These are phyloP conservation scores for Mortierella sp. DNA, from an alignment of 371 early-diverging fungal species.

Conservation along the genomic window DNA sequence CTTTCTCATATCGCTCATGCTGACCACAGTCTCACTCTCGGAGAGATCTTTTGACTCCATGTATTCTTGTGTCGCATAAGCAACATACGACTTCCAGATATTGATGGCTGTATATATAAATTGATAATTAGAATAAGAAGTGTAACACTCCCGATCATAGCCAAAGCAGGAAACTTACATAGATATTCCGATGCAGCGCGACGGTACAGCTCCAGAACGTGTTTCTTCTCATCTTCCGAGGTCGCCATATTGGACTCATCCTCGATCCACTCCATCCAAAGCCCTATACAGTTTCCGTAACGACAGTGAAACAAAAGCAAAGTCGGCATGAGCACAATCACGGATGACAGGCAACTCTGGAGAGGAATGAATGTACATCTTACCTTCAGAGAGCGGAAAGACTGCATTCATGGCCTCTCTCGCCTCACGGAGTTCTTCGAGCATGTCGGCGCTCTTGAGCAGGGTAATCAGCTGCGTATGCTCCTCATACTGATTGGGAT, in stretches of 20 bases:
- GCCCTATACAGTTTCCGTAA: conserved; percentile 28
- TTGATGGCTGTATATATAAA: conserved; percentile 27
- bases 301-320: neutral
- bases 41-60: conserved; percentile 19
- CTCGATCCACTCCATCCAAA: conserved; percentile 49
- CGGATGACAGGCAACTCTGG: no score
- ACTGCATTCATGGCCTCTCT: conserved; percentile 31
- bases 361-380: no score
- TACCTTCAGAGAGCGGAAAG: conserved; percentile 47
- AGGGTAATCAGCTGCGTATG: conserved; percentile 37
- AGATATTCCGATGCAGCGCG: conserved; percentile 41
- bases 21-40: conserved; percentile 19
- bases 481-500: conserved; percentile 37
- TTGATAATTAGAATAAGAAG: neutral
- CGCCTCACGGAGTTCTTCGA: conserved; percentile 39
- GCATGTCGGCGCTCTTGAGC: conserved; percentile 30
- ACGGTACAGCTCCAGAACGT: conserved; percentile 30
- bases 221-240: conserved; percentile 40
- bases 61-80: conserved; percentile 37
- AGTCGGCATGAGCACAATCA: no score
- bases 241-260: conserved; percentile 44
- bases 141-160: neutral
- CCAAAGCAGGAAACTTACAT: conserved; percentile 20
- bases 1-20: conserved; percentile 4
- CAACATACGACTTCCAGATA: conserved; percentile 44